Evolutionary conservation across 192 early-diverging fungal species (phyloP).

Genomic region (Gamsiella multidivaricata): DNA sequence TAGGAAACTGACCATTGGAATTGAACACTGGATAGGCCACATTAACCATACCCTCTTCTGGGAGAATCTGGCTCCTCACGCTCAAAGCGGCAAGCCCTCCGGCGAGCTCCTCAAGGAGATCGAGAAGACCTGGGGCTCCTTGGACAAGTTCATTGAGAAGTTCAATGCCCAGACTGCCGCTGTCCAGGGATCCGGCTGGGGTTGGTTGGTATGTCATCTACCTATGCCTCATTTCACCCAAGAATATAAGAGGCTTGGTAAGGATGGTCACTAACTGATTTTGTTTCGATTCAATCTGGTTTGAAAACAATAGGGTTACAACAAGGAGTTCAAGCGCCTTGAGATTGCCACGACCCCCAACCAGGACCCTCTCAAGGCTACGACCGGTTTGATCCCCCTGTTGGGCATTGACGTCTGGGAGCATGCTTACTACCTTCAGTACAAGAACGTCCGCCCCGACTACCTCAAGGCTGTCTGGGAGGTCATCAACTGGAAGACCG

Average conservation of each 20-base stretch:
- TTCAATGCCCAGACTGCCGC: constrained; percentile 85
- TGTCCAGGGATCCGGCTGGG: constrained; percentile 95
- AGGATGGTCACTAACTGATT: constrained; percentile 1
- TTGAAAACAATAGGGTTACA: constrained; percentile 69
- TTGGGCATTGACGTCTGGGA: constrained; percentile 97
- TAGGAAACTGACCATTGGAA: no score
- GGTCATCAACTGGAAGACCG: constrained; percentile 98
- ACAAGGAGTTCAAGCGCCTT: constrained; percentile 78
- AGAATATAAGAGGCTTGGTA: constrained; percentile 13
- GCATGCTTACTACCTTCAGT: constrained; percentile 97
- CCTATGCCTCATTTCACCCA: background rate
- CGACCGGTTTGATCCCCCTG: constrained; percentile 78
- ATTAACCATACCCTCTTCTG: constrained; percentile 96
- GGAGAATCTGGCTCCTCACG: constrained; percentile 90
- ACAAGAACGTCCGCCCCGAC: constrained; percentile 97
- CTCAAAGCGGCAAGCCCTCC: constrained; percentile 76
- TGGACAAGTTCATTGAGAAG: constrained; percentile 79
- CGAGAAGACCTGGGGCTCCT: constrained; percentile 82
- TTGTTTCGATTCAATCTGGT: background rate
- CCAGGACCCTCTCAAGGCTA: constrained; percentile 79
- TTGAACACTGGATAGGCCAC: constrained; percentile 72
- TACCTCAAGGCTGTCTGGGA: constrained; percentile 96
- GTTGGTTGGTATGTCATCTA: constrained; percentile 81
- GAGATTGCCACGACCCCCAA: constrained; percentile 91
- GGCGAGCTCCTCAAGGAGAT: constrained; percentile 80